phyloP scores from a whole-genome alignment of 129 eudicot species.

The Kitagawia praeruptora region DNA sequence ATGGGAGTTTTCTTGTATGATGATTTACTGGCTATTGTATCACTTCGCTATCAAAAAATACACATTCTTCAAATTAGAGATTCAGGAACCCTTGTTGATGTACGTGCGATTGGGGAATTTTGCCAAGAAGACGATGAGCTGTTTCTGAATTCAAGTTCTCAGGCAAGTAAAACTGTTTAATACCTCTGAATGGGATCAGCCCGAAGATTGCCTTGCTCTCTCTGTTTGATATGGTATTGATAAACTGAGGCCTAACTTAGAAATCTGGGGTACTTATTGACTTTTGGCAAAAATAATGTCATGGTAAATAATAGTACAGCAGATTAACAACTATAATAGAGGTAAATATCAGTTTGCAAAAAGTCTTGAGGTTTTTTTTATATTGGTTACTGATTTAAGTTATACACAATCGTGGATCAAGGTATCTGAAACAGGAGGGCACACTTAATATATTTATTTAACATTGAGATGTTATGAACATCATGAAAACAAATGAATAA shows the following conservation, averaged over 20 bases:
- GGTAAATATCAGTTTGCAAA: background rate
- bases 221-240: background rate
- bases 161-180: conserved; percentile 49
- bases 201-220: conserved; percentile 5
- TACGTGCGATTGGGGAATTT: conserved; percentile 78
- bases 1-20: conserved; percentile 88
- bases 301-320: background rate
- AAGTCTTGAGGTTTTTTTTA: background rate
- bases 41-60: conserved; percentile 87
- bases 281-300: background rate
- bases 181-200: background rate
- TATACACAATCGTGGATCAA: background rate
- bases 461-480: background rate
- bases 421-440: background rate
- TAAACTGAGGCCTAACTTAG: background rate
- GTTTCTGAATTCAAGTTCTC: conserved; percentile 71
- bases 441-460: background rate
- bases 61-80: conserved; percentile 96
- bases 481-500: background rate
- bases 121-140: conserved; percentile 99
- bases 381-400: background rate
- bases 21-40: conserved; percentile 80
- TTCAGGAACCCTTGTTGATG: conserved; percentile 95
- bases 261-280: background rate
- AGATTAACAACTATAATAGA: background rate